Conservation (phyloP, 2,329 filamentous ascomycete species). For the Fusarium graminum region DNA sequence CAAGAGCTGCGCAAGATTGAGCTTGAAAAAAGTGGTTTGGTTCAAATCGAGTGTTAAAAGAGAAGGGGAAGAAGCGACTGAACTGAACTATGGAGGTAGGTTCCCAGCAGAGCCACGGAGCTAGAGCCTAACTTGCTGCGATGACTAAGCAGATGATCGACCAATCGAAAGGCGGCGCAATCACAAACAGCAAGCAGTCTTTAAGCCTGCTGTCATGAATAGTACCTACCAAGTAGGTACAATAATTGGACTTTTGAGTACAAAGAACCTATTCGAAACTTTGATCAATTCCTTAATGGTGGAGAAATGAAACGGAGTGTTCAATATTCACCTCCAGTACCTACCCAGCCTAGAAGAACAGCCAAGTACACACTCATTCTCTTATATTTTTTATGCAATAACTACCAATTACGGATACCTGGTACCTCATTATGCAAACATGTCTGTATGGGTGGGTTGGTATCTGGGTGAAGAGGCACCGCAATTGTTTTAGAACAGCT, state of each 20-base stretch:
- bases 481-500: too few species aligned
- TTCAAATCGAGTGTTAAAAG: constrained; percentile 22
- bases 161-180: constrained; percentile 41
- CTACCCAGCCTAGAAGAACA: not conserved
- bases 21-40: constrained; percentile 10
- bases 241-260: not conserved
- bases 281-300: not conserved
- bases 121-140: constrained; percentile 22
- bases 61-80: constrained; percentile 36
- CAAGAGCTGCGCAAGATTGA: constrained; percentile 5
- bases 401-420: too few species aligned
- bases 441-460: too few species aligned
- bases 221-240: too few species aligned
- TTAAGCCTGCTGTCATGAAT: not conserved
- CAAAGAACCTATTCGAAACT: not conserved
- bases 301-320: not conserved
- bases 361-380: not conserved
- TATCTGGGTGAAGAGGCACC: too few species aligned
- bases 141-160: constrained; percentile 34
- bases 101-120: constrained; percentile 31
- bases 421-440: too few species aligned
- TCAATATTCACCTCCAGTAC: not conserved
- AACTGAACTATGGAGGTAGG: constrained; percentile 33
- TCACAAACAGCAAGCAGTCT: constrained; percentile 8
- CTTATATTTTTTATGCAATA: too few species aligned